Percentiles rank a stretch among this genome's conserved stretches.
These are phyloP conservation scores for Ogataea thermomethanolica DNA, from an alignment of 805 yeast species.

Conservation along the genomic window DNA sequence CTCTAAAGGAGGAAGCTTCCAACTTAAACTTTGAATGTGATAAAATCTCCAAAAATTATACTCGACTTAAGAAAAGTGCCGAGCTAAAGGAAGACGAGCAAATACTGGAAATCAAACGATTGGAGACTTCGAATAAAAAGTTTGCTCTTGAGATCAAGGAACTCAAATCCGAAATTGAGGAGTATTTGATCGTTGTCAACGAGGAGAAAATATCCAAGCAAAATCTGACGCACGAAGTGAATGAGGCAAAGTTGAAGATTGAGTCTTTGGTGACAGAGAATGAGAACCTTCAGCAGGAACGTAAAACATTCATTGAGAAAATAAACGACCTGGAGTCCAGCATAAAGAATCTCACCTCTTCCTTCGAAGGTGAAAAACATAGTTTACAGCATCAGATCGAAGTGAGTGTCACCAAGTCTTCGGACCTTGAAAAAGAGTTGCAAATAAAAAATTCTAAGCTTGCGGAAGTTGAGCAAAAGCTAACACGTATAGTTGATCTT, in stretches of 20 bases:
- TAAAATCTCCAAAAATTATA: slow-evolving; percentile 40
- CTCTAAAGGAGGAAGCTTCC: slow-evolving; percentile 31
- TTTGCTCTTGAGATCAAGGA: slow-evolving; percentile 35
- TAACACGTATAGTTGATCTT: slow-evolving; percentile 33
- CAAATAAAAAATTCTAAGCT: slow-evolving; percentile 8
- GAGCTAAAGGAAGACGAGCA: slow-evolving; percentile 40
- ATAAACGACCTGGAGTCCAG: slow-evolving; percentile 13
- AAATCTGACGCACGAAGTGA: slow-evolving; percentile 42
- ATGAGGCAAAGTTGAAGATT: slow-evolving; percentile 30
- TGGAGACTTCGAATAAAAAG: slow-evolving; percentile 38
- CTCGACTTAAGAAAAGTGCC: slow-evolving; percentile 36
- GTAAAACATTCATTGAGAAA: slow-evolving; percentile 22
- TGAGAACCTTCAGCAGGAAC: slow-evolving; percentile 26
- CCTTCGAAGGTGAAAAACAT: slow-evolving; percentile 24
- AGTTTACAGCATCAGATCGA: slow-evolving; percentile 25
- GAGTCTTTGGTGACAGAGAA: slow-evolving; percentile 26
- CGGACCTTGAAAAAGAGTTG: slow-evolving; percentile 23
- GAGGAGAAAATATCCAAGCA: slow-evolving; percentile 44
- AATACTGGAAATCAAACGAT: slow-evolving; percentile 39
- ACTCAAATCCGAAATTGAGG: slow-evolving; percentile 36
- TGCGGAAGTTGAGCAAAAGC: slow-evolving; percentile 19
- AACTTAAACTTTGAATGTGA: slow-evolving; percentile 55
- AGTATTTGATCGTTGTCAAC: slow-evolving; percentile 33
- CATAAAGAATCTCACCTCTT: slow-evolving; percentile 8
- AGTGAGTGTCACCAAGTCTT: slow-evolving; percentile 16